Evolutionary conservation across 106 monocot genomes (phyloP), one percentile per base, ranked within the genome.

Genomic region (Triglochin maritima): DNA sequence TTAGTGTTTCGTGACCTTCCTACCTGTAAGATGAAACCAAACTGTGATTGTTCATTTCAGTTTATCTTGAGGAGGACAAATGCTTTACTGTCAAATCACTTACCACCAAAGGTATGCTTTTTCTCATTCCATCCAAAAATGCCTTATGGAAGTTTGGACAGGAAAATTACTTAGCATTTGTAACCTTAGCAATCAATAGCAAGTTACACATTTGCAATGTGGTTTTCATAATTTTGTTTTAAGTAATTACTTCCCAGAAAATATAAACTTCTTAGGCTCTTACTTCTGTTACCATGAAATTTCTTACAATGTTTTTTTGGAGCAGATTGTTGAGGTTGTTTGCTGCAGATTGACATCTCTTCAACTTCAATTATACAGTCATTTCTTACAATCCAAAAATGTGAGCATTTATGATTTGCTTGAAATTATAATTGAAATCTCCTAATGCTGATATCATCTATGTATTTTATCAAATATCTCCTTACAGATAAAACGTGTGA

Each of bases 11-110:
- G 29, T 29, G 29, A 29, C 29, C 29, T 29, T 29, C 29, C 29
- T 29, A 29, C 29, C 1, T 1, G 29, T 29, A 29, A 29, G 29
- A 29, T 29, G 29, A 1, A 29, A 29, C 60, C 44, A 60, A 60
- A 4, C n/a, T 10, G 60, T 17, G 60, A 44, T 9, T 9, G 46
- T 69, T 4, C 43, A 16, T 78, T 90, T 63, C 85, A 98, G 96
- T 98, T 98, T 72, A 91, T 98, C 71, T 71, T 98, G 74, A 91
- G 96, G 69, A 83, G 96, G 77, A 98, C 96, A 75, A 98, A 98
- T 84, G 77, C 91, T 51, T 80, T 98, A 71, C 65, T 98, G 67
- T 98, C 96, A 75, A 91, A 98, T 78, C 96, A 98, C 70, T 83
- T 98, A 65, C 96, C 96, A 69, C 96, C 96, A 58, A 98, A 98